A percentile compares a stretch with the other conserved stretches of the same genome.
phyloP scores from a whole-genome alignment of 2,329 filamentous ascomycete genomes.

The Raffaelea ambrosiae region DNA sequence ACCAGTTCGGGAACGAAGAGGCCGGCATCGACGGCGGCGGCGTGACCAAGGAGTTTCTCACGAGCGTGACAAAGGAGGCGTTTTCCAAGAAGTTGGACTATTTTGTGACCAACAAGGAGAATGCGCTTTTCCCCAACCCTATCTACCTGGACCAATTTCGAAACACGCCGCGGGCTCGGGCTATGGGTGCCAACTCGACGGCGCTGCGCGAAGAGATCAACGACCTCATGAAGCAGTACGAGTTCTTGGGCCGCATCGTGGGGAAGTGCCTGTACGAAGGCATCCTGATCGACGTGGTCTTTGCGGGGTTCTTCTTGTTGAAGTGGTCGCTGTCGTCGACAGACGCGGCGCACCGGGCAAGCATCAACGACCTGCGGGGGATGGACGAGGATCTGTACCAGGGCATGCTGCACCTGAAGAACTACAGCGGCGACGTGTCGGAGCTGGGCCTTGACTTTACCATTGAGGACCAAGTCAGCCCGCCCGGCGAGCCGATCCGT shows the following conservation, averaged over 20 bases:
- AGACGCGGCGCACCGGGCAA: slow-evolving; percentile 68
- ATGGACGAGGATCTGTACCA: slow-evolving; percentile 87
- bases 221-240: slow-evolving; percentile 64
- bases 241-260: slow-evolving; percentile 86
- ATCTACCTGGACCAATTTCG: slow-evolving; percentile 61
- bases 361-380: slow-evolving; percentile 86
- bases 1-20: slow-evolving; percentile 77
- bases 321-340: slow-evolving; percentile 76
- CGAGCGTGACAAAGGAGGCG: slow-evolving; percentile 76
- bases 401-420: slow-evolving; percentile 75
- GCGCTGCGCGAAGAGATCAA: slow-evolving; percentile 50
- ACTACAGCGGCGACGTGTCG: slow-evolving; percentile 70
- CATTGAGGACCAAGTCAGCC: slow-evolving; percentile 61
- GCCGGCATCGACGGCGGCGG: slow-evolving; percentile 95
- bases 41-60: slow-evolving; percentile 95
- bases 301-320: slow-evolving; percentile 90
- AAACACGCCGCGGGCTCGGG: slow-evolving; percentile 43
- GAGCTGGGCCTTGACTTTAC: slow-evolving; percentile 84
- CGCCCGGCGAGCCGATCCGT: slow-evolving; percentile 37
- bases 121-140: slow-evolving; percentile 84
- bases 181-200: slow-evolving; percentile 41
- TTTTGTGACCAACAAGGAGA: slow-evolving; percentile 78
- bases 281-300: slow-evolving; percentile 85
- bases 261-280: slow-evolving; percentile 97
- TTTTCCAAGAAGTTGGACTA: slow-evolving; percentile 55